Percentiles rank a stretch among this genome's conserved stretches.
Conservation (phyloP, 768 basidiomycete species). For the Vararia minispora region DNA sequence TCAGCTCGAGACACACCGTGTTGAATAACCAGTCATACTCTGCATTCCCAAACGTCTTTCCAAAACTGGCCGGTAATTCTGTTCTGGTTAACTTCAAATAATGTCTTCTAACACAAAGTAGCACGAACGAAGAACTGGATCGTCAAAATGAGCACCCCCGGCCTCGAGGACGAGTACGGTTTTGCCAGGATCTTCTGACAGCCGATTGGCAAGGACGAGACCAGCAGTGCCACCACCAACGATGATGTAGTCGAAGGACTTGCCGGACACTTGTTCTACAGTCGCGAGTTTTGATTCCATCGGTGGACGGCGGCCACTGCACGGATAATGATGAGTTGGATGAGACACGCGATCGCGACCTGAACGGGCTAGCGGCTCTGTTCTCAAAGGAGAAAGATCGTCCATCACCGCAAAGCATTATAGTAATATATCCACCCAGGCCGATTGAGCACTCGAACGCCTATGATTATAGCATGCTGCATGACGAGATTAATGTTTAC, state of each 20-base stretch:
- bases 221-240: slow-evolving; percentile 13
- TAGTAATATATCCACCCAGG: too few species aligned
- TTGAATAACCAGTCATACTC: slow-evolving; percentile 13
- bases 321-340: too few species aligned
- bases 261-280: not conserved
- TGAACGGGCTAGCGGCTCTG: too few species aligned
- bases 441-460: too few species aligned
- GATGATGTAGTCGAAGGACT: slow-evolving; percentile 5
- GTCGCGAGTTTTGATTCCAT: too few species aligned
- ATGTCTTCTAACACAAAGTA: not conserved
- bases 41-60: slow-evolving; percentile 10
- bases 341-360: too few species aligned
- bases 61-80: slow-evolving; percentile 8
- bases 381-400: too few species aligned
- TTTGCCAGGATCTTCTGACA: slow-evolving; percentile 15
- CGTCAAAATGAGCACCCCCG: slow-evolving; percentile 10
- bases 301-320: too few species aligned
- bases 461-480: too few species aligned
- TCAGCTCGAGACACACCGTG: slow-evolving; percentile 4
- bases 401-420: too few species aligned
- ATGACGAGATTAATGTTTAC: too few species aligned
- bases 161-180: slow-evolving; percentile 19
- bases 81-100: not conserved
- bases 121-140: slow-evolving; percentile 4
- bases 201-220: slow-evolving; percentile 15